Evolutionary conservation across 768 basidiomycete species (phyloP), one percentile per base, ranked within the genome.

Genomic region (Lyophyllum decastes): DNA sequence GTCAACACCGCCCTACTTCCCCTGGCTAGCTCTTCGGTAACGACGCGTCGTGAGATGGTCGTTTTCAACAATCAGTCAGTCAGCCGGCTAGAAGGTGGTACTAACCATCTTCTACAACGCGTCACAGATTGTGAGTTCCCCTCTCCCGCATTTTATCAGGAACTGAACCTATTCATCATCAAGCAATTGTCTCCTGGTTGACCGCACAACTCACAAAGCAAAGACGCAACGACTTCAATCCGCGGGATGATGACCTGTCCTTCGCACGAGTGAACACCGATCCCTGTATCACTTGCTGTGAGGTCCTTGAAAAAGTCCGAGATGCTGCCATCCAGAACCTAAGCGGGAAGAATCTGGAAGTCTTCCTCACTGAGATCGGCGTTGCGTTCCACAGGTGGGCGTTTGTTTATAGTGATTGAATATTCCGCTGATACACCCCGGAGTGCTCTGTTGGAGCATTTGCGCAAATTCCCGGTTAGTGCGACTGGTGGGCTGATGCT

Each of bases 401-500:
- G 12, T 17, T 10, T n/a, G 49, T 41, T 34, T 24, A 1, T 17
- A 33, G 17, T 21, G 35, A 21, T 14, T 16, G 10, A 24, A 22
- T 14, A 22, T 22, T 27, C n/a, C 19, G 8, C 41, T 65, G 34
- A 58, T 22, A 41, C 17, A 19, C 22, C 49, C 59, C 48, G 43
- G 48, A 97, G 96, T 57, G 80, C 95, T 12, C 82, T 99, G 6
- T 81, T 99, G 49, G 97, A 98, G 40, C 97, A 99, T 69, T 79
- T 97, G 55, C 90, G 91, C 67, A 98, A 94, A 73, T 98, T 98
- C 76, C 92, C 94, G 2, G 95, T 99, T 52, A 97, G 90, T 63
- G 95, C 95, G 0, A 94, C 95, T 1, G 97, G 97, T 41, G 97
- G 96, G 16, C 77, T 99, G 51, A 96, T 98, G 93, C 87, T 99